phyloP scores from a whole-genome alignment of 1,139 yeast genomes.

The Spencermartinsiella ligniputridi region DNA sequence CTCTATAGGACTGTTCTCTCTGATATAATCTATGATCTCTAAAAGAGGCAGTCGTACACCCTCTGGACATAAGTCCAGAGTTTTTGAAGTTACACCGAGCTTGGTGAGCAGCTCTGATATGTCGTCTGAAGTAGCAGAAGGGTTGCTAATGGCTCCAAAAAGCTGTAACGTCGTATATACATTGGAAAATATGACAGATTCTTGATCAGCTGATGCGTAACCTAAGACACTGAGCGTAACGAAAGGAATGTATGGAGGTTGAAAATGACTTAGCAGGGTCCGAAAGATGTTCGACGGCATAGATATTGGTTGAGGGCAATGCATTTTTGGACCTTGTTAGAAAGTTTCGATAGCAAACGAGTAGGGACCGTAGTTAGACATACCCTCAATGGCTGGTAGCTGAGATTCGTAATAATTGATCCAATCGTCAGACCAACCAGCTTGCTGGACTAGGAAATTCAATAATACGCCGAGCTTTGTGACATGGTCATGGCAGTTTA shows the following conservation, averaged over 20 bases:
- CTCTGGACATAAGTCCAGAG: slow-evolving; percentile 66
- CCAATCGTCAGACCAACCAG: slow-evolving; percentile 79
- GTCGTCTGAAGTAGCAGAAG: slow-evolving; percentile 45
- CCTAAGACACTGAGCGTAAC: slow-evolving; percentile 41
- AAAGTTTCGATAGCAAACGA: slow-evolving; percentile 38
- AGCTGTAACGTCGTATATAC: slow-evolving; percentile 26
- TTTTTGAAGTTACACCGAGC: slow-evolving; percentile 46
- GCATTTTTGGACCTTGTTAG: slow-evolving; percentile 35
- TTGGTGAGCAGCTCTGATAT: slow-evolving; percentile 58
- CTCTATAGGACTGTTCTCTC: slow-evolving; percentile 15
- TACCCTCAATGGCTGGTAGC: slow-evolving; percentile 9
- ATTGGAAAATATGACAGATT: slow-evolving; percentile 25
- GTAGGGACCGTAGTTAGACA: neutral
- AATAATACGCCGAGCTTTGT: slow-evolving; percentile 48
- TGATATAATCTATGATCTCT: slow-evolving; percentile 27
- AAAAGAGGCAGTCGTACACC: slow-evolving; percentile 66
- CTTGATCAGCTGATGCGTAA: slow-evolving; percentile 58
- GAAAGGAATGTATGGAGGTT: slow-evolving; percentile 17
- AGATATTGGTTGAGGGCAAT: slow-evolving; percentile 19
- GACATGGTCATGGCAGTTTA: slow-evolving; percentile 40
- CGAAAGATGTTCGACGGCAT: slow-evolving; percentile 24
- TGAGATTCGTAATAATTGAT: slow-evolving; percentile 44
- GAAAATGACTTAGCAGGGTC: slow-evolving; percentile 16
- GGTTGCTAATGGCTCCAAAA: slow-evolving; percentile 35
- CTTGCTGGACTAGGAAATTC: slow-evolving; percentile 59